Evolutionary conservation across 1,284 basidiomycete species (phyloP).

Genomic region (Vanrija humicola): DNA sequence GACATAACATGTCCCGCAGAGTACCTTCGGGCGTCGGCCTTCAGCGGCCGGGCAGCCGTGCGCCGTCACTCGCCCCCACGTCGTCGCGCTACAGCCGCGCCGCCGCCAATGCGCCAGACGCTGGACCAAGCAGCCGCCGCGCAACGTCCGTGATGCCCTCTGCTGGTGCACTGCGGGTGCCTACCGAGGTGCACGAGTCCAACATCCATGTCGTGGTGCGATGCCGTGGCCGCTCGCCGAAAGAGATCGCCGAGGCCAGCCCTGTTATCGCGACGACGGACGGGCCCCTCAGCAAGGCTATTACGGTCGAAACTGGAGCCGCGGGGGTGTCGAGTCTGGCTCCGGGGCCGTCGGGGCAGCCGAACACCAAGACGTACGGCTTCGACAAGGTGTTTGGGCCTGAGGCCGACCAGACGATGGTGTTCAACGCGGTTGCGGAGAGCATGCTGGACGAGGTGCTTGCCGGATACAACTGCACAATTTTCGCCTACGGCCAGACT

Average conservation of each 20-base stretch:
- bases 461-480: slow-evolving; percentile 93
- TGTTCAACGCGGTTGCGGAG: slow-evolving; percentile 89
- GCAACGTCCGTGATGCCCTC: not conserved
- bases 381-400: slow-evolving; percentile 95
- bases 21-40: slow-evolving; percentile 8
- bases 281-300: slow-evolving; percentile 66
- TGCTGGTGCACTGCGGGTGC: slow-evolving; percentile 1
- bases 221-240: slow-evolving; percentile 63
- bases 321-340: slow-evolving; percentile 22
- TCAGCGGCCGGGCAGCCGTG: slow-evolving; percentile 20
- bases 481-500: slow-evolving; percentile 98
- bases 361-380: slow-evolving; percentile 71
- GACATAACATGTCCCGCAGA: not conserved
- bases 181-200: slow-evolving; percentile 30
- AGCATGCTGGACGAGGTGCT: slow-evolving; percentile 92
- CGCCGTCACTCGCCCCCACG: slow-evolving; percentile 15
- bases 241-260: slow-evolving; percentile 71
- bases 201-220: slow-evolving; percentile 91
- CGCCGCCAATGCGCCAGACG: too few relatives aligned
- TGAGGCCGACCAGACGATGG: slow-evolving; percentile 91
- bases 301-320: slow-evolving; percentile 67
- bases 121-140: not conserved
- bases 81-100: not conserved
- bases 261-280: slow-evolving; percentile 74
- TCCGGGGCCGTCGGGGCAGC: slow-evolving; percentile 8